These are phyloP conservation scores for Aspergillus pseudoterreus DNA, from an alignment of 2,329 filamentous ascomycete genomes.

Conservation along the genomic window DNA sequence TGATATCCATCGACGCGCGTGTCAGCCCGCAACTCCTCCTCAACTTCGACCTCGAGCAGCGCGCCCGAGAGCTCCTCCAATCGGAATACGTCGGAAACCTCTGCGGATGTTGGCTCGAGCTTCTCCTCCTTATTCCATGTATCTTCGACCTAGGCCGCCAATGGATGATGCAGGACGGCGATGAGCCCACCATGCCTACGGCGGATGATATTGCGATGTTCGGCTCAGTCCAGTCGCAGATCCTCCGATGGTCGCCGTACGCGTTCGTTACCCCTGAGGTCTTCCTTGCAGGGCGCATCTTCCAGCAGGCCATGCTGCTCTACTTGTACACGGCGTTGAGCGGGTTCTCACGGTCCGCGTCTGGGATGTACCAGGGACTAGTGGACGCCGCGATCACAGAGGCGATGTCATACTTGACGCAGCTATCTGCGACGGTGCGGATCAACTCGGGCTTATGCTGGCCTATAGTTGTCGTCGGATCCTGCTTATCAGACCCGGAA, in stretches of 20 bases:
- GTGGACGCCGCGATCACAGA: conserved; percentile 23
- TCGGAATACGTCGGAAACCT: conserved; percentile 28
- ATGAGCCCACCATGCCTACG: conserved; percentile 21
- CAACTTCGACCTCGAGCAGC: conserved; percentile 44
- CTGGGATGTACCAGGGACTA: conserved; percentile 25
- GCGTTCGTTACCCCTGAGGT: conserved; percentile 34
- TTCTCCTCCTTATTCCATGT: conserved; percentile 27
- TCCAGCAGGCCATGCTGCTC: conserved; percentile 44
- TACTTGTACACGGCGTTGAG: conserved; percentile 37
- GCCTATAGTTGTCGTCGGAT: conserved; percentile 30
- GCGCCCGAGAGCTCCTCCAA: conserved; percentile 24
- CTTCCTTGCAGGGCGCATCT: conserved; percentile 41
- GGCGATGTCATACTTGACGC: conserved; percentile 22
- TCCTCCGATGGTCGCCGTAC: conserved; percentile 40
- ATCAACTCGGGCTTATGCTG: conserved; percentile 36
- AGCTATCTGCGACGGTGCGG: conserved; percentile 22
- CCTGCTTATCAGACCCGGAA: conserved; percentile 18
- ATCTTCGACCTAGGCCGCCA: conserved; percentile 33
- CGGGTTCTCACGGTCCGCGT: conserved; percentile 19
- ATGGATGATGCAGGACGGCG: conserved; percentile 27
- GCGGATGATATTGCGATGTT: conserved; percentile 45
- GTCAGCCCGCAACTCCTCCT: conserved; percentile 25
- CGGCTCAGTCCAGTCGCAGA: conserved; percentile 41
- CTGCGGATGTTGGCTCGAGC: conserved; percentile 29
- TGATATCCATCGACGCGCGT: conserved; percentile 43